Evolutionary conservation across 345 rosid species (phyloP).

Genomic region (Moricandia arvensis): DNA sequence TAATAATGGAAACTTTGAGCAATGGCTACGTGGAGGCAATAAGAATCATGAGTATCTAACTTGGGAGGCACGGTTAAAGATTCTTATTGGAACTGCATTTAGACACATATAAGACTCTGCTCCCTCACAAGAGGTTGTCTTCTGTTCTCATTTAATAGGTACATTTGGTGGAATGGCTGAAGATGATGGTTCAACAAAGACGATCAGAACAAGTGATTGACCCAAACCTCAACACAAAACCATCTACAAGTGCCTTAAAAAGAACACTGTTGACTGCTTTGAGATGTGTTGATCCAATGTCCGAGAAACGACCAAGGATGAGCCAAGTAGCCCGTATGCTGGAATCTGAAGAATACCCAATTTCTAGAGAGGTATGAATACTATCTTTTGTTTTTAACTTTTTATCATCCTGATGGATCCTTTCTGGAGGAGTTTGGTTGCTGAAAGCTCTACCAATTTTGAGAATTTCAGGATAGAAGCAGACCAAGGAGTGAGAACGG

Average conservation of each 20-base stretch:
- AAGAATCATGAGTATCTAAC: constrained; percentile 69
- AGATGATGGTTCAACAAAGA: constrained; percentile 97
- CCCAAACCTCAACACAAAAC: constrained; percentile 79
- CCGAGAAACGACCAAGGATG: constrained; percentile 94
- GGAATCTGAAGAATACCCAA: constrained; percentile 93
- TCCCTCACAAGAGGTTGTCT: neutral
- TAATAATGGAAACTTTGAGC: constrained; percentile 88
- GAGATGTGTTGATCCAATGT: constrained; percentile 95
- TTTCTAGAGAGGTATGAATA: constrained; percentile 79
- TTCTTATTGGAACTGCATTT: constrained; percentile 89
- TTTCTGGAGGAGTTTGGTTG: constrained; percentile 23
- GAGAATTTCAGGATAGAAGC: constrained; percentile 35
- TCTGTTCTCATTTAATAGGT: constrained; percentile 47
- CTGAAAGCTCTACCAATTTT: neutral
- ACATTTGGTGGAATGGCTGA: constrained; percentile 96
- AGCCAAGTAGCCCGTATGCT: constrained; percentile 99
- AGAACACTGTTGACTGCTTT: constrained; percentile 90
- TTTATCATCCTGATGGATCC: neutral
- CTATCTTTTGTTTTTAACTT: too few species aligned
- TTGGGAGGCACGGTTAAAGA: constrained; percentile 83
- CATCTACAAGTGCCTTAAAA: constrained; percentile 84
- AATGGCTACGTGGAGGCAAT: constrained; percentile 92
- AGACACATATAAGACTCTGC: constrained; percentile 71
- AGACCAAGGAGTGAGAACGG: constrained; percentile 35
- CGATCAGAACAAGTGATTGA: constrained; percentile 92